These are phyloP conservation scores for Coemansia aciculifera DNA, from an alignment of 192 early-diverging fungal species.

Conservation along the genomic window DNA sequence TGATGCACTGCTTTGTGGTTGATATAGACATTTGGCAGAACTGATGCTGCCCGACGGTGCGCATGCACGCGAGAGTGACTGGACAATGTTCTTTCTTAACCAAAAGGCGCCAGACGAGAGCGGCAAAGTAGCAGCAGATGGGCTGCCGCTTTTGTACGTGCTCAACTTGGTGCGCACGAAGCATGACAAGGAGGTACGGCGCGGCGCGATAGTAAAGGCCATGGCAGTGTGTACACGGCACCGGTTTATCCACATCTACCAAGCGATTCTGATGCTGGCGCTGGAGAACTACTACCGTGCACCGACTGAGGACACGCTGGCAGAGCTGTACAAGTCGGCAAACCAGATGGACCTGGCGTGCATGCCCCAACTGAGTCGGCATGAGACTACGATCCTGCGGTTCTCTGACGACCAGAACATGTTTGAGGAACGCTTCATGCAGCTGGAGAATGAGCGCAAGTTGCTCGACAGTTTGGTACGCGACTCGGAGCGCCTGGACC, in stretches of 20 bases:
- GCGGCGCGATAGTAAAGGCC: constrained; percentile 90
- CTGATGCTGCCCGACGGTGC: constrained; percentile 96
- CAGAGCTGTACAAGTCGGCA: constrained; percentile 75
- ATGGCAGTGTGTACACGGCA: constrained; percentile 92
- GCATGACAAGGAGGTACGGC: constrained; percentile 77
- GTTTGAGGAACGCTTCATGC: constrained; percentile 79
- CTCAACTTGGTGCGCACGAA: constrained; percentile 89
- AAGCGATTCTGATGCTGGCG: constrained; percentile 86
- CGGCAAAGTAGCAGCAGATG: constrained; percentile 39
- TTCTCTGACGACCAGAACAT: constrained; percentile 78
- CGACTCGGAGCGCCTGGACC: constrained; percentile 31
- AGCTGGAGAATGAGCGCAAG: constrained; percentile 42
- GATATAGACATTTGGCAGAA: constrained; percentile 68
- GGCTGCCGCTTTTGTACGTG: constrained; percentile 81
- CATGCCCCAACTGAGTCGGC: constrained; percentile 75
- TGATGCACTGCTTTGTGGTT: constrained; percentile 7
- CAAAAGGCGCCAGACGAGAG: constrained; percentile 56
- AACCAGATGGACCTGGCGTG: constrained; percentile 80
- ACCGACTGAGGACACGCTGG: constrained; percentile 72
- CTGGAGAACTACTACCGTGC: constrained; percentile 88
- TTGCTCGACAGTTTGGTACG: constrained; percentile 22
- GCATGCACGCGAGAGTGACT: constrained; percentile 89
- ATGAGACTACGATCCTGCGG: constrained; percentile 83
- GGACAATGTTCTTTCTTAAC: constrained; percentile 93
- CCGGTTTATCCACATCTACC: constrained; percentile 89